Percentiles rank a stretch among this genome's conserved stretches.
phyloP scores from a whole-genome alignment of 139 green algal genomes.

The Picochlorum sp. region DNA sequence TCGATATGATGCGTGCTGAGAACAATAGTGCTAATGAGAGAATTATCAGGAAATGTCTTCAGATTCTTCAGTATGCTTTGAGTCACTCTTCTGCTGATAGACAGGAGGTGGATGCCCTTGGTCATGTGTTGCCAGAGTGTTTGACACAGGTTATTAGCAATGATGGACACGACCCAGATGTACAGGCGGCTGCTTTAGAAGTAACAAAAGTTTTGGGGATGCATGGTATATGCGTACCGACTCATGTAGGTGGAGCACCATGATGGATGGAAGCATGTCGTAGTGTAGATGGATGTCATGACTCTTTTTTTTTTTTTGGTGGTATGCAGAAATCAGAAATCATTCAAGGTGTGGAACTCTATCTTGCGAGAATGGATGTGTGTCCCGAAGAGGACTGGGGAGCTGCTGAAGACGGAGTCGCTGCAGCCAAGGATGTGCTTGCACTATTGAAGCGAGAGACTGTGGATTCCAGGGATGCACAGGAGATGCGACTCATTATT shows the following conservation, averaged over 20 bases:
- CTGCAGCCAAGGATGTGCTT: constrained; percentile 15
- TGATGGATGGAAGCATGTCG: background rate
- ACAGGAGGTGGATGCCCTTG: background rate
- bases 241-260: background rate
- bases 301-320: background rate
- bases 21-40: constrained; percentile 4
- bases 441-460: background rate
- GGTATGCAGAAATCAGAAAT: background rate
- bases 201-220: too few species aligned
- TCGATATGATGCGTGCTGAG: constrained; percentile 6
- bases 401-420: constrained; percentile 18
- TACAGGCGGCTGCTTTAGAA: too few species aligned
- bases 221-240: too few species aligned
- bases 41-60: constrained; percentile 38
- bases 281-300: too few species aligned
- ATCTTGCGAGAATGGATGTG: constrained; percentile 21
- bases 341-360: background rate
- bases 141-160: background rate
- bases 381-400: constrained; percentile 27
- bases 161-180: too few species aligned
- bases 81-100: background rate
- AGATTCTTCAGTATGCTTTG: constrained; percentile 33
- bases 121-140: background rate
- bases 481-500: background rate
- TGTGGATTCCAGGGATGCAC: constrained; percentile 31